A percentile compares a stretch with the other conserved stretches of the same genome.
These are phyloP conservation scores for Luffa aegyptiaca DNA, from an alignment of 306 rosid genomes.

Conservation along the genomic window DNA sequence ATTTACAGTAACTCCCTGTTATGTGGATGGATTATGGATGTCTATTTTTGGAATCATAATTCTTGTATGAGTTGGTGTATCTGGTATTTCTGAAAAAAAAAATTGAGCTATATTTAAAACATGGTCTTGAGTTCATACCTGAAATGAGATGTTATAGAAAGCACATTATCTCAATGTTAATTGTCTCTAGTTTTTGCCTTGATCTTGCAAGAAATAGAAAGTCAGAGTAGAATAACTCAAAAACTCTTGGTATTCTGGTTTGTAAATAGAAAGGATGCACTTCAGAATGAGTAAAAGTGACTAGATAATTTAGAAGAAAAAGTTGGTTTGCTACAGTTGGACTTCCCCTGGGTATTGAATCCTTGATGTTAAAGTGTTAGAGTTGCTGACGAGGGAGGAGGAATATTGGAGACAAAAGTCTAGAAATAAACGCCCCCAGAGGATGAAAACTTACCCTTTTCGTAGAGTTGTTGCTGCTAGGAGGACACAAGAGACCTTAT, in stretches of 20 bases:
- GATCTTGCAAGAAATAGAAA: background rate
- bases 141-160: background rate
- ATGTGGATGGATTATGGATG: background rate
- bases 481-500: background rate
- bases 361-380: background rate
- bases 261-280: background rate
- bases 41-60: background rate
- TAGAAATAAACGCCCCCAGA: background rate
- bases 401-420: background rate
- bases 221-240: background rate
- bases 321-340: background rate
- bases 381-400: background rate
- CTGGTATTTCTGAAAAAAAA: background rate
- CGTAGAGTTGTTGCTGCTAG: background rate
- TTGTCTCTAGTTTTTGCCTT: background rate
- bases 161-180: background rate
- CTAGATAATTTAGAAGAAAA: background rate
- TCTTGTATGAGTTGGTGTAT: background rate
- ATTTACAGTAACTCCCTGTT: background rate
- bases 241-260: background rate
- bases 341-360: background rate
- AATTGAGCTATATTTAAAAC: background rate
- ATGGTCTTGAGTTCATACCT: background rate
- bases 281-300: background rate
- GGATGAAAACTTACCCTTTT: background rate